Evolutionary conservation across 2,329 filamentous ascomycete species (phyloP), one percentile per base, ranked within the genome.

Genomic region (Monascus ruber): DNA sequence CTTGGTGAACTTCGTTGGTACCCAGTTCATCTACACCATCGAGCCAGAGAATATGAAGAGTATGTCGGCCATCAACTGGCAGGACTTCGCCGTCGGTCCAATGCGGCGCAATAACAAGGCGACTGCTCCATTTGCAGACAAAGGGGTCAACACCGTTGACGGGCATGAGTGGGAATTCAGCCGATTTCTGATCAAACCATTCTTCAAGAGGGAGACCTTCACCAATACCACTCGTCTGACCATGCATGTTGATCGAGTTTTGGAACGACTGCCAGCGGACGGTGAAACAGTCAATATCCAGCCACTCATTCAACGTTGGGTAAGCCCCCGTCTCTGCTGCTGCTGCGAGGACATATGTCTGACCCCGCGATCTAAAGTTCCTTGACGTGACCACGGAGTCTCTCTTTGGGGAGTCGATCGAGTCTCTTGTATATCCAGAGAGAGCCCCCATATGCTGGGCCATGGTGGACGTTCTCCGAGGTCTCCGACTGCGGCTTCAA

Each of bases 321-420:
- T n/a, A n/a, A n/a, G n/a, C n/a, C n/a, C n/a, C n/a, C n/a, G n/a
- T n/a, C n/a, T n/a, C n/a, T n/a, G n/a, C n/a, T n/a, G n/a, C n/a
- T n/a, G n/a, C n/a, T n/a, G n/a, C 3, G 33, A 43, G 47, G 33
- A 34, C 42, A 42, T 45, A 41, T 27, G 37, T 29, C 24, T 36
- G 24, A 6, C 8, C 9, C 8, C 27, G n/a, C 17, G 26, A 38
- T 28, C 24, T 25, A 11, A 38, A 29, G 42, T 41, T 45, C 25
- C 36, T 53, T 3, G 49, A 49, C 32, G 38, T 34, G 2, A 32
- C 40, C 8, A 49, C 44, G 2, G 42, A 47, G 24, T 51, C 43
- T 28, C 27, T 52, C 9, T 45, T 51, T 31, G 47, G 50, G 9
- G 37, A 48, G 34, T 35, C 44, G 1, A 38, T 48, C 6, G 29